Base-by-base conservation (phyloP, 805 yeast genomes). In the Clavispora asparagi region DNA sequence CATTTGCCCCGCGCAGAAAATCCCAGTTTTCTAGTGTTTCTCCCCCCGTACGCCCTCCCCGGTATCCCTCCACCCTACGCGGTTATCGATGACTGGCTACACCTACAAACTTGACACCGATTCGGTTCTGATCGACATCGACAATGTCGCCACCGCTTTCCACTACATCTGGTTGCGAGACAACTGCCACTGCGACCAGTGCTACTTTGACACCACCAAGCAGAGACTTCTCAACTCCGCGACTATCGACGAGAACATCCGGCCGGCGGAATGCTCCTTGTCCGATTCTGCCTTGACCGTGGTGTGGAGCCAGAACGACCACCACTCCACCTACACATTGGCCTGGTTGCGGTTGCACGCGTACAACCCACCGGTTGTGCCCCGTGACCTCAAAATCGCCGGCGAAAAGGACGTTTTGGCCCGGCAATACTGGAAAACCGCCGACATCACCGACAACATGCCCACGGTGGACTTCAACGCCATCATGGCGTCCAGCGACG, bases 141-240 rank as follows among this genome's bases (percentile, higher is more conserved):
- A 45, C 39, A 51, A 49, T 17, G 16, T 25, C 27, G 6, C 31
- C 23, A 50, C 58, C 23, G 10, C 41, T 11, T 55, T 52, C 46
- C 59, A 55, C 45, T 48, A 74, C 57, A 70, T 83, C 40, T 83
- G 87, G 87, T 67, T 83, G 16, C 67, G 88, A 40, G 88, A 83
- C 60, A 73, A 76, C 54, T 83, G 88, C 53, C 83, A 75, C 50
- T 82, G 86, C 51, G 61, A 64, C 10, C 52, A 68, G 27, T 81
- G 86, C 60, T 80, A 71, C 61, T 81, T 76, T 56, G 63, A 72
- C 3, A 56, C 64, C 40, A 83, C 88, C 30, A 79, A 77, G 54
- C 88, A 83, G 61, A 63, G 87, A 42, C 62, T 82, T 23, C 68
- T 79, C 41, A 77, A 82, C 54, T 76, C 85, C 12, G 79, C 78